These are phyloP conservation scores for Bothriochloa decipiens DNA, from an alignment of 176 grass and related monocot species.

Conservation along the genomic window DNA sequence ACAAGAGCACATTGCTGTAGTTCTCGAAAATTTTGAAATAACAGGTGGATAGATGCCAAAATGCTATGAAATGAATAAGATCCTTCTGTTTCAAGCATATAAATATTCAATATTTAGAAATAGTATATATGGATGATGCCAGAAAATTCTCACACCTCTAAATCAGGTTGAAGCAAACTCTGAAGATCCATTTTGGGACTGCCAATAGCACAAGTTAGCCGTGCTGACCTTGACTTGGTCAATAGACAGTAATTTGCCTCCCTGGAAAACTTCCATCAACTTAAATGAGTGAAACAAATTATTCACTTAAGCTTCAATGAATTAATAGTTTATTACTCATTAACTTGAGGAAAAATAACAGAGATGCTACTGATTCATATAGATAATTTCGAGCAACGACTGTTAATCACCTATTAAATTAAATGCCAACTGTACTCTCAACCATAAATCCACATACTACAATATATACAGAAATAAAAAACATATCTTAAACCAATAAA, in stretches of 20 bases:
- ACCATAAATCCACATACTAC: neutral
- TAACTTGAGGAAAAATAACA: slow-evolving; percentile 3
- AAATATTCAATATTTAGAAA: neutral
- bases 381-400: neutral
- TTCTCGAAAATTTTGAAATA: neutral
- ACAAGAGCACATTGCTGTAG: neutral
- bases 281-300: slow-evolving; percentile 1
- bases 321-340: neutral
- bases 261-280: neutral
- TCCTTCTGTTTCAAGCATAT: neutral
- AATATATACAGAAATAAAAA: neutral
- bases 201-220: neutral
- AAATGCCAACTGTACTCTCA: neutral
- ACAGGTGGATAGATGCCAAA: neutral
- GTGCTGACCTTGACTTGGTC: slow-evolving; percentile 13
- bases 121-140: neutral
- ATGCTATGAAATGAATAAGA: neutral
- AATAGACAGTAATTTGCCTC: slow-evolving; percentile 25
- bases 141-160: slow-evolving; percentile 14
- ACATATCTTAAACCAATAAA: neutral
- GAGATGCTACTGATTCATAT: neutral
- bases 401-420: neutral
- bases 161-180: neutral
- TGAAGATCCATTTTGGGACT: neutral
- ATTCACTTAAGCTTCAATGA: neutral